Base-by-base conservation (phyloP, 179 eudicot species). In the Vitellaria paradoxa region DNA sequence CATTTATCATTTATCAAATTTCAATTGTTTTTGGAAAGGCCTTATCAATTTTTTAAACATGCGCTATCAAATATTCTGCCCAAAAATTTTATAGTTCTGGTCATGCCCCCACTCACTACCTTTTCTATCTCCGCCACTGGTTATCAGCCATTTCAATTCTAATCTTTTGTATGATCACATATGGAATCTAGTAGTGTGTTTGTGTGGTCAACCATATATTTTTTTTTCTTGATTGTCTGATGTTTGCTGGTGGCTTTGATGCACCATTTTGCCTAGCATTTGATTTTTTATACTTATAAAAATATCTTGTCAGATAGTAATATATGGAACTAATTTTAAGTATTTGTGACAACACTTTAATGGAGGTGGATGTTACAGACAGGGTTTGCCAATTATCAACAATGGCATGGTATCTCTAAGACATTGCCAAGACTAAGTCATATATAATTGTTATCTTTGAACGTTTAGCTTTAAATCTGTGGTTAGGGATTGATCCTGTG, bases 401-500 rank as follows among this genome's bases (percentile, higher is more conserved):
- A 15, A 59, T 75, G 78, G 72, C 74, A 20, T 56, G 15, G 70
- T 77, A 71, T 79, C 68, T 80, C 72, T 80, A 72, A 76, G 70
- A 23, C 76, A 53, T 50, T 45, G 80, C 55, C 75, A 42, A 55
- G 75, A 66, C 23, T 63, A 70, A 76, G 66, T 64, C 55, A 6
- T 62, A 26, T 45, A 12, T 14, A 70, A 7, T 20, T 67, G 52
- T 83, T 74, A 53, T 62, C 76, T 71, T 63, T 67, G 67, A 78
- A 73, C 73, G 78, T 78, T 89, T 77, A 76, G 82, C 76, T 79
- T 80, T 89, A 55, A 77, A 83, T 86, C 79, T 72, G 85, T 81
- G 77, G 82, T 72, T 80, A 88, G 89, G 86, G 77, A 72, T 72
- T 72, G 89, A 83, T 87, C 85, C 75, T 70, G 80, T 81, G 63